These are phyloP conservation scores for Lasiodiplodia citricola DNA, from an alignment of 2,329 filamentous ascomycete genomes.

Conservation along the genomic window DNA sequence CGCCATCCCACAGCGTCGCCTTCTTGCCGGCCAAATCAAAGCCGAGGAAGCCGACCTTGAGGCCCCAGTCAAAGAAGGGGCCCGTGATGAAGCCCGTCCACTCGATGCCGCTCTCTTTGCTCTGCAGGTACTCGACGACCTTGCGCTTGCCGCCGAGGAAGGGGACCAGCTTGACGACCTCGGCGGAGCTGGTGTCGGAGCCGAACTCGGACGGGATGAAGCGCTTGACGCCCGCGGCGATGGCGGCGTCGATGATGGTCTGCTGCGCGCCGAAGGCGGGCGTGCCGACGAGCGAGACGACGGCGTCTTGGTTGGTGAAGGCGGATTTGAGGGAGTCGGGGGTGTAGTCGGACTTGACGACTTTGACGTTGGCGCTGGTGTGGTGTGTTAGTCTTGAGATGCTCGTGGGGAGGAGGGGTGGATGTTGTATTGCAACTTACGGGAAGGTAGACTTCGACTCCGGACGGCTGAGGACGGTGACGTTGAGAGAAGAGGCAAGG, in stretches of 20 bases:
- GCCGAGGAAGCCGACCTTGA: conserved; percentile 57
- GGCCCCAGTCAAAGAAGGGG: conserved; percentile 66
- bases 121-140: conserved; percentile 59
- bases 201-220: conserved; percentile 68
- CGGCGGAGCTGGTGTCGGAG: conserved; percentile 46
- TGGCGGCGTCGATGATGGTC: conserved; percentile 62
- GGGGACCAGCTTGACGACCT: conserved; percentile 50
- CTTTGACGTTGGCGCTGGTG: neutral
- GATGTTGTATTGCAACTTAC: neutral
- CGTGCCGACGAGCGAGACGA: conserved; percentile 56
- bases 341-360: conserved; percentile 57
- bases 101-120: conserved; percentile 50
- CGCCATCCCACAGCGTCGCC: conserved; percentile 62
- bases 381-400: neutral
- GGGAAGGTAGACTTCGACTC: conserved; percentile 33
- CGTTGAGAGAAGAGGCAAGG: conserved; percentile 32
- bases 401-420: neutral
- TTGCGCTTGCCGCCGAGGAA: conserved; percentile 58
- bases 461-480: conserved; percentile 40
- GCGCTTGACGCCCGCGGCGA: conserved; percentile 64
- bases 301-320: conserved; percentile 62
- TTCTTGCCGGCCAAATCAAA: conserved; percentile 57
- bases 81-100: conserved; percentile 65
- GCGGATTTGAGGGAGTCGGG: conserved; percentile 55
- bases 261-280: conserved; percentile 52